Evolutionary conservation across 176 grass and related monocot species (phyloP).

Genomic region (Eremochloa ophiuroides): DNA sequence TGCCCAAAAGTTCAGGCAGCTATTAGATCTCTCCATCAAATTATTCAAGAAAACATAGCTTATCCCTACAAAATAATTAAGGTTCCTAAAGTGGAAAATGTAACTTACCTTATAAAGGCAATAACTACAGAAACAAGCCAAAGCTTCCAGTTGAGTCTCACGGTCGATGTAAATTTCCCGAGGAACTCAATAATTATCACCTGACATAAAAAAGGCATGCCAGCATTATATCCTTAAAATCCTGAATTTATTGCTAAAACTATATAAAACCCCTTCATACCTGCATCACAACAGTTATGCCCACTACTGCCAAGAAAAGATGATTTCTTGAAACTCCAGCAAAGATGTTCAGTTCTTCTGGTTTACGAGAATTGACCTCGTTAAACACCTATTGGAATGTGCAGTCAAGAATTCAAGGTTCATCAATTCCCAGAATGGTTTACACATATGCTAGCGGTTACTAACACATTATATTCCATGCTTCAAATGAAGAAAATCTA

Average conservation of each 20-base stretch:
- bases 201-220: constrained; percentile 31
- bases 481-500: not conserved
- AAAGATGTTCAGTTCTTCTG: constrained; percentile 81
- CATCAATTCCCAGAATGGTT: constrained; percentile 18
- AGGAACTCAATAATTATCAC: constrained; percentile 89
- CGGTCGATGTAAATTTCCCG: constrained; percentile 89
- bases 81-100: constrained; percentile 2
- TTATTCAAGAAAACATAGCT: not conserved
- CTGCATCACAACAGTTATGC: constrained; percentile 70
- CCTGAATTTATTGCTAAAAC: constrained; percentile 3
- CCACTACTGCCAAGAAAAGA: constrained; percentile 65
- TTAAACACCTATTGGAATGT: constrained; percentile 69
- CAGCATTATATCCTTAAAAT: constrained; percentile 22
- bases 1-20: not conserved
- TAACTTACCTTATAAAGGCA: constrained; percentile 73
- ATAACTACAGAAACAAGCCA: constrained; percentile 84
- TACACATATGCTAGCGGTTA: not conserved
- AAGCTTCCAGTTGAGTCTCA: constrained; percentile 77
- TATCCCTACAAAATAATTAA: constrained; percentile 3
- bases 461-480: not conserved
- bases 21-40: not conserved
- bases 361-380: constrained; percentile 93
- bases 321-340: constrained; percentile 67
- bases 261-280: constrained; percentile 35
- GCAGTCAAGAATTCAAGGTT: constrained; percentile 5